Conservation (phyloP, 148 eudicot species). For the Amaranthus cruentus region DNA sequence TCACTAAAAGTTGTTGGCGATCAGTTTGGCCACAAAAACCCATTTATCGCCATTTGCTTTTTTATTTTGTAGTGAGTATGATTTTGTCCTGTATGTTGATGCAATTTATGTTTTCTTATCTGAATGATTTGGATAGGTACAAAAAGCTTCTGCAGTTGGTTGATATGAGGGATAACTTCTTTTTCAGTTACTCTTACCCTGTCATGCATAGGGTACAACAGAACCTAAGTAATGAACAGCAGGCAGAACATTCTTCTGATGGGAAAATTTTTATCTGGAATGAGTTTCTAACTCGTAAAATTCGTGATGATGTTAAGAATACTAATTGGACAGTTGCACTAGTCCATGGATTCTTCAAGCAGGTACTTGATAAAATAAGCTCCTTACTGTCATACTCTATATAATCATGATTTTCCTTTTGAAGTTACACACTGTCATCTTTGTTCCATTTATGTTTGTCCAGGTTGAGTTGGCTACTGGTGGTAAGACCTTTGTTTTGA, state of each 20-base stretch:
- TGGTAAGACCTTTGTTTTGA: slow-evolving; percentile 50
- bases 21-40: background rate
- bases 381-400: background rate
- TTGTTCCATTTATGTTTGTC: slow-evolving; percentile 4
- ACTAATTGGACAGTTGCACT: slow-evolving; percentile 89
- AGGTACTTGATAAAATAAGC: slow-evolving; percentile 39
- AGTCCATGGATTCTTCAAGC: slow-evolving; percentile 87
- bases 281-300: slow-evolving; percentile 65
- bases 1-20: background rate
- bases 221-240: slow-evolving; percentile 42
- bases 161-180: slow-evolving; percentile 84
- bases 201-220: slow-evolving; percentile 77
- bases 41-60: background rate
- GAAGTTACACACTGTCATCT: slow-evolving; percentile 7
- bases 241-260: slow-evolving; percentile 37
- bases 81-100: slow-evolving; percentile 20
- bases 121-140: slow-evolving; percentile 46
- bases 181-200: slow-evolving; percentile 83
- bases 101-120: slow-evolving; percentile 23
- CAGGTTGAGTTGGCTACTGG: slow-evolving; percentile 54
- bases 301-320: slow-evolving; percentile 57
- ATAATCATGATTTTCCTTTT: background rate
- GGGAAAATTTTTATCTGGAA: slow-evolving; percentile 91
- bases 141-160: slow-evolving; percentile 70
- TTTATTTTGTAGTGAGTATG: background rate